These are phyloP conservation scores for Dillenia suffruticosa DNA, from an alignment of 164 flowering plant genomes.

Conservation along the genomic window DNA sequence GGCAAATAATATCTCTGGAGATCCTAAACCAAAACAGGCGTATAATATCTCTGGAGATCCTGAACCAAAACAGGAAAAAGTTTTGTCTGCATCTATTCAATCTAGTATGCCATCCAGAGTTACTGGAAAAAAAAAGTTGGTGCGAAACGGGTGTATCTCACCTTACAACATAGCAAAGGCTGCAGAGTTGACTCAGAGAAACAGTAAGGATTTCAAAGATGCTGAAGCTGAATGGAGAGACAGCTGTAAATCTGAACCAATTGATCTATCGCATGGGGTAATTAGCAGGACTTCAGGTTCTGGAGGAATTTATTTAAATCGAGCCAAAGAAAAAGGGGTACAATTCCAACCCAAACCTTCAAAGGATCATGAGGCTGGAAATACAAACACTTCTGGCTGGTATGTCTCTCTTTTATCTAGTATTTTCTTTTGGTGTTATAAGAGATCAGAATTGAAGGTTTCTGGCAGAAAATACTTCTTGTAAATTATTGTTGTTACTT, in stretches of 20 bases:
- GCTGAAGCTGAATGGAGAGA: conserved; percentile 9
- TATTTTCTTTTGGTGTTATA: neutral
- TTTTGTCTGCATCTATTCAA: conserved; percentile 5
- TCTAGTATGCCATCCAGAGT: conserved; percentile 28
- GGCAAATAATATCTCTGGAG: conserved; percentile 10
- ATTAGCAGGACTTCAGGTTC: conserved; percentile 6
- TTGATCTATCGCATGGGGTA: too few species aligned
- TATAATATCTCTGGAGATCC: conserved; percentile 12
- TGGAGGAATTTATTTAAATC: conserved; percentile 22
- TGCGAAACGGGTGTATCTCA: conserved; percentile 83
- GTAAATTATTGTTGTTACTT: too few species aligned
- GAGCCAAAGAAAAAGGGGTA: conserved; percentile 51
- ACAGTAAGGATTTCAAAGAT: conserved; percentile 7
- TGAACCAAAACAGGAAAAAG: conserved; percentile 10
- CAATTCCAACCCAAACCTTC: conserved; percentile 16
- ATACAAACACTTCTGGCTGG: conserved; percentile 29
- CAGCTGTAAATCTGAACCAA: too few species aligned
- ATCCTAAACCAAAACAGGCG: conserved; percentile 14
- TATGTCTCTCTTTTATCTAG: conserved; percentile 11
- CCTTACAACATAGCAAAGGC: conserved; percentile 64
- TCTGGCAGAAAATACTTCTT: too few species aligned
- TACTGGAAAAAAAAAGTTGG: conserved; percentile 56
- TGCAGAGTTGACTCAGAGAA: conserved; percentile 25
- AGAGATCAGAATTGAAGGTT: neutral
- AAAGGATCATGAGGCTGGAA: conserved; percentile 18